Evolutionary conservation across 2,329 filamentous ascomycete species (phyloP).

Genomic region (Beauveria asiatica): DNA sequence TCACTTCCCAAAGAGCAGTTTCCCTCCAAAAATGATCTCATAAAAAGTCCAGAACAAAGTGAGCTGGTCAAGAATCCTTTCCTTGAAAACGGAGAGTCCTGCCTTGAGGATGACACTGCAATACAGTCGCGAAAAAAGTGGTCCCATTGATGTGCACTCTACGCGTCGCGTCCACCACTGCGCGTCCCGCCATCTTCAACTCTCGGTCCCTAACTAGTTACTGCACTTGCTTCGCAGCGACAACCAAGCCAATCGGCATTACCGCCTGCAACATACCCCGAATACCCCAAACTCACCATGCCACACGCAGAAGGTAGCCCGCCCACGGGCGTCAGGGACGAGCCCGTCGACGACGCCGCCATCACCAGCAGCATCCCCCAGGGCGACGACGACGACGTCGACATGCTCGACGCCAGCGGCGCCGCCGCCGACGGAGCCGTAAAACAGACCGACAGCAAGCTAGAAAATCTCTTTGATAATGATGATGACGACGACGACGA

Average conservation of each 20-base stretch:
- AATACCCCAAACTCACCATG: slow-evolving; percentile 23
- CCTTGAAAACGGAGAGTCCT: neutral
- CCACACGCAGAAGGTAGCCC: slow-evolving; percentile 31
- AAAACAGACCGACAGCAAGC: slow-evolving; percentile 41
- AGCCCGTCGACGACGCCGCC: slow-evolving; percentile 26
- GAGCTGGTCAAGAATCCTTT: too few species aligned
- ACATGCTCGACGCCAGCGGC: slow-evolving; percentile 29
- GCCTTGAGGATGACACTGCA: neutral
- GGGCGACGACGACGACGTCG: slow-evolving; percentile 27
- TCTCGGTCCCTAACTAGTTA: neutral
- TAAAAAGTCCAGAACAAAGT: too few species aligned
- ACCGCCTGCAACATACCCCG: neutral
- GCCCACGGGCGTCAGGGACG: slow-evolving; percentile 22
- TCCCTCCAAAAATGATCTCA: too few species aligned
- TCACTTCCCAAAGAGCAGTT: too few species aligned
- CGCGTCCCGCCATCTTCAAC: slow-evolving; percentile 1
- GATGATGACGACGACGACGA: slow-evolving; percentile 54
- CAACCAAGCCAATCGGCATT: neutral
- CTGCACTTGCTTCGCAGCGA: neutral
- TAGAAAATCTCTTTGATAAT: slow-evolving; percentile 52
- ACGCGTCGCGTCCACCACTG: slow-evolving; percentile 6
- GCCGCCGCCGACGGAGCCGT: slow-evolving; percentile 16
- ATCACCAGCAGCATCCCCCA: slow-evolving; percentile 22
- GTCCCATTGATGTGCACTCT: slow-evolving; percentile 1
- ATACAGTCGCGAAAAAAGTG: neutral